Percentiles rank a stretch among this genome's conserved stretches.
Conservation (phyloP, 2,329 filamentous ascomycete genomes). For the Elsinoe batatas region DNA sequence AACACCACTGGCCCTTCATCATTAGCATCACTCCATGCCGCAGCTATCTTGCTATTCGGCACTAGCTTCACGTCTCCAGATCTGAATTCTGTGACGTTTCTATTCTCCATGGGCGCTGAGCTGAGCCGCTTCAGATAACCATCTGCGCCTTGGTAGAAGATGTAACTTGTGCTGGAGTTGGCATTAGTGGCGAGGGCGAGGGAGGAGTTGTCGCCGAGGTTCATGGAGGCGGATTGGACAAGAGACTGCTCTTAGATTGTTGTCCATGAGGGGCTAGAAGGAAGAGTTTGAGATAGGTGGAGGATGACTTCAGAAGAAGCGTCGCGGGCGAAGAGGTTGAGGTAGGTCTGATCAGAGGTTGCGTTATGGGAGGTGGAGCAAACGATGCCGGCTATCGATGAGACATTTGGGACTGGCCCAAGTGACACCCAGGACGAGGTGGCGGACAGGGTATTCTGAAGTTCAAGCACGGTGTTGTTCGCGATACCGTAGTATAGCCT, state of each 20-base stretch:
- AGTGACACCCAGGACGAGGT: background rate
- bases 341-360: background rate
- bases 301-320: background rate
- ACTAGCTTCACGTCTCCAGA: background rate
- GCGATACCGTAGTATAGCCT: background rate
- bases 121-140: conserved; percentile 1
- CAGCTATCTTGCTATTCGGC: background rate
- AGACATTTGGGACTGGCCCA: background rate
- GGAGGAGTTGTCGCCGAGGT: background rate
- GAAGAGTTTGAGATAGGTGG: background rate
- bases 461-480: background rate
- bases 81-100: background rate
- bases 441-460: background rate
- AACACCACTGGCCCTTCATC: conserved; percentile 1
- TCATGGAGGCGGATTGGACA: background rate
- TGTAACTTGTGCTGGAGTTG: conserved; percentile 1
- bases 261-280: background rate
- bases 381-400: background rate
- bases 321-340: background rate
- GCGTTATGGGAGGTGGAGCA: background rate
- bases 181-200: background rate
- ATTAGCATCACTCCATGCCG: background rate
- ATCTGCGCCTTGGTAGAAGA: conserved; percentile 8
- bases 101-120: background rate
- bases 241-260: background rate